Conservation (phyloP, 805 yeast species). For the Suhomyces tanzawaensis region DNA sequence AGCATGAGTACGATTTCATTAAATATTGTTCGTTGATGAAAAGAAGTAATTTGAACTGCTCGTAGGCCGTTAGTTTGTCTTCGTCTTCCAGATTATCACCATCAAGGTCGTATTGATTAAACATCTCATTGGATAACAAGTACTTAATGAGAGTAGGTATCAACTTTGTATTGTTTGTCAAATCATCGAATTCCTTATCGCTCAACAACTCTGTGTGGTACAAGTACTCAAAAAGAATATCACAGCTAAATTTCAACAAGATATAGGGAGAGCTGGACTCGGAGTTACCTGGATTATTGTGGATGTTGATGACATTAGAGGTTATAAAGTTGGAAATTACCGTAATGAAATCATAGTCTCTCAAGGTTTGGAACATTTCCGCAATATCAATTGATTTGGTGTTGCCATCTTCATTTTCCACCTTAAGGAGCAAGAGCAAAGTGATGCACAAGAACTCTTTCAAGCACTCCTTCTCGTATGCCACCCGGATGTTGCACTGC, state of each 20-base stretch:
- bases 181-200: constrained; percentile 31
- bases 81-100: constrained; percentile 49
- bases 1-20: constrained; percentile 48
- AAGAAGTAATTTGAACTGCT: constrained; percentile 67
- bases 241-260: constrained; percentile 37
- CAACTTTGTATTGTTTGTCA: constrained; percentile 26
- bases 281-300: background rate
- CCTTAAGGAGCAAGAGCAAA: constrained; percentile 31
- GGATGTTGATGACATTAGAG: constrained; percentile 22
- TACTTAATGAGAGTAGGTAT: constrained; percentile 29
- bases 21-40: constrained; percentile 86
- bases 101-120: constrained; percentile 32
- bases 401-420: constrained; percentile 23
- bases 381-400: constrained; percentile 10
- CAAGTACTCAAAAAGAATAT: constrained; percentile 41
- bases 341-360: constrained; percentile 57
- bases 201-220: constrained; percentile 33
- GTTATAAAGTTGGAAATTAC: constrained; percentile 30
- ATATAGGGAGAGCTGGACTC: constrained; percentile 16
- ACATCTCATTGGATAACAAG: constrained; percentile 32
- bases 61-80: constrained; percentile 50
- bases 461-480: constrained; percentile 20
- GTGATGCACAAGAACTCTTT: constrained; percentile 37
- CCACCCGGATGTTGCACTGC: constrained; percentile 3
- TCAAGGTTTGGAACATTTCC: constrained; percentile 39